A percentile compares a stretch with the other conserved stretches of the same genome.
phyloP scores from a whole-genome alignment of 148 eudicot genomes.

The Limonium bicolor region DNA sequence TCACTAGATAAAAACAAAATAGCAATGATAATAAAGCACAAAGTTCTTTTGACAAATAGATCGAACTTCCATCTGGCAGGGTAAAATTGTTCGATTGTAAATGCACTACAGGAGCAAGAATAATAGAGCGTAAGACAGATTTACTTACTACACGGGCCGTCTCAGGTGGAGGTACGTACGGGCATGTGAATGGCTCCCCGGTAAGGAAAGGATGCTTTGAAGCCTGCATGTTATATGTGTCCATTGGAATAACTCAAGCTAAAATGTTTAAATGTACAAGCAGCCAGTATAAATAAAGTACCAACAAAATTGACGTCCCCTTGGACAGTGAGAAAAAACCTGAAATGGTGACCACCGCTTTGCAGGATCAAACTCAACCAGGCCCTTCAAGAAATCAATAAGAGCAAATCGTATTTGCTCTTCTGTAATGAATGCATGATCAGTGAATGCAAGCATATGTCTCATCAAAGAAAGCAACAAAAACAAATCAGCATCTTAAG shows the following conservation, averaged over 20 bases:
- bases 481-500: neutral
- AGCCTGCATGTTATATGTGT: conserved; percentile 42
- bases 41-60: no score
- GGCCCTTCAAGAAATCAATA: conserved; percentile 89
- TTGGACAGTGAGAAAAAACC: conserved; percentile 26
- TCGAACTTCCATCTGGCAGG: no score
- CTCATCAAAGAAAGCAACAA: neutral
- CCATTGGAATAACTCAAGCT: neutral
- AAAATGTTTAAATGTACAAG: neutral
- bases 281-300: neutral
- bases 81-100: no score
- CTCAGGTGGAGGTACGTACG: conserved; percentile 71
- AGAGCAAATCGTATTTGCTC: conserved; percentile 64
- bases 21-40: no score
- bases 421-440: conserved; percentile 48
- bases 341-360: conserved; percentile 97
- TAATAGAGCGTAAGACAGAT: no score
- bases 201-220: conserved; percentile 93
- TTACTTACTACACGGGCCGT: conserved; percentile 72
- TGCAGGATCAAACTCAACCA: conserved; percentile 92
- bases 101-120: no score
- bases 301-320: neutral
- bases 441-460: neutral
- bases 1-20: no score
- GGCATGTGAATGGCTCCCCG: conserved; percentile 91